Evolutionary conservation across 768 basidiomycete genomes (phyloP), one percentile per base, ranked within the genome.

Genomic region (Boletales sp.): DNA sequence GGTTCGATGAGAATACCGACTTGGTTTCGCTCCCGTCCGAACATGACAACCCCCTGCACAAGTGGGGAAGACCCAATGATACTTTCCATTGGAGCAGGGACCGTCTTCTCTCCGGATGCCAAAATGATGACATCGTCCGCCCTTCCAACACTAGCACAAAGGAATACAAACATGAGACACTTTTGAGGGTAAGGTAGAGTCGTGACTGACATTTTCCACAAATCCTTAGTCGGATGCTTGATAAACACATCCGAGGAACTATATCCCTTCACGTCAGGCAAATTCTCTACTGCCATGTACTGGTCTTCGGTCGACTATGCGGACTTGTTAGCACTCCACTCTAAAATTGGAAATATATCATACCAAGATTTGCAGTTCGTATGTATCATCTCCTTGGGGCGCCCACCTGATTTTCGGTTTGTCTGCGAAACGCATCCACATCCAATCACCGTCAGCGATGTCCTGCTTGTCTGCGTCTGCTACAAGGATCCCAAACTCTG

Each of bases 221-320:
- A 36, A 1, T 71, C 64, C 8, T 70, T 72, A 0, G 68, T 70
- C 0, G 79, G 75, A 57, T 80, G 79, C 19, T 71, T 68, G 1
- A 67, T 49, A 12, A 80, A 61, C 2, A 79, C 41, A 56, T 79
- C 78, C 1, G 65, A 59, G 1, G 76, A 76, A 2, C 73, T 64
- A 43, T 75, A 77, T 11, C 70, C 75, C 18, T 64, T 60, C 15
- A 57, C 54, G 3, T 75, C 78, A 2, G 70, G 57, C 2, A 73
- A 42, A 54, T 79, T 79, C 40, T 67, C 50, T 10, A 66, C 37
- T 0, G 60, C 54, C 41, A 55, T 37, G 21, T 46, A 43, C n/a
- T 56, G 50, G 3, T 37, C 34, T 10, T 55, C 48, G 15, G 28
- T 54, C 4, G 52, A 44, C 59, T 60, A n/a, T 15, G 14, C 18